A percentile compares a stretch with the other conserved stretches of the same genome.
phyloP scores from a whole-genome alignment of 2,329 filamentous ascomycete genomes.

The Fusarium sp. region DNA sequence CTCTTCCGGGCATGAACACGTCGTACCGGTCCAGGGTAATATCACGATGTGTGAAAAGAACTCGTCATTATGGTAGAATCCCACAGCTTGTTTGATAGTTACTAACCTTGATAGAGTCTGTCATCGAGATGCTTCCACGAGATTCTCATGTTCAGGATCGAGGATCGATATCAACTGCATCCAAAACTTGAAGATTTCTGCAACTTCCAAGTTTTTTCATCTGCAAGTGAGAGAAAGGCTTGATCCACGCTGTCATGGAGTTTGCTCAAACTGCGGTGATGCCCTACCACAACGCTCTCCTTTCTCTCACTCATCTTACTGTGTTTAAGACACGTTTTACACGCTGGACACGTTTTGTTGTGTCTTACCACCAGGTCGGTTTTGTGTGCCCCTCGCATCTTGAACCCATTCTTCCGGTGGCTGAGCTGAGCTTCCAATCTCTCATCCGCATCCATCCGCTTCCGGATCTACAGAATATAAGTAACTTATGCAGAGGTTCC shows the following conservation, averaged over 20 bases:
- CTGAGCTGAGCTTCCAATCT: constrained; percentile 12
- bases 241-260: constrained; percentile 21
- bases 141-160: neutral
- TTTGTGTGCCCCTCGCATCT: constrained; percentile 19
- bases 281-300: neutral
- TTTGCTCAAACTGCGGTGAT: neutral
- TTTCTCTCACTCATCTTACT: neutral
- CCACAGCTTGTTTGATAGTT: neutral
- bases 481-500: constrained; percentile 10
- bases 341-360: constrained; percentile 21
- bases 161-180: neutral
- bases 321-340: constrained; percentile 15
- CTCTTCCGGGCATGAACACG: neutral
- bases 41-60: neutral
- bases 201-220: constrained; percentile 14
- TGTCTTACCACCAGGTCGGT: constrained; percentile 18
- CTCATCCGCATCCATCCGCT: neutral
- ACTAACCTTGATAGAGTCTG: neutral
- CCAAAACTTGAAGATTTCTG: neutral
- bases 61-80: neutral
- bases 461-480: neutral
- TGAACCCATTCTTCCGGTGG: neutral
- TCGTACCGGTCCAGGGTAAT: neutral
- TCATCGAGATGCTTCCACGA: constrained; percentile 11
- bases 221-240: constrained; percentile 12